A percentile compares a stretch with the other conserved stretches of the same genome.
Evolutionary conservation across 805 yeast species (phyloP).

Genomic region (Candida montana): DNA sequence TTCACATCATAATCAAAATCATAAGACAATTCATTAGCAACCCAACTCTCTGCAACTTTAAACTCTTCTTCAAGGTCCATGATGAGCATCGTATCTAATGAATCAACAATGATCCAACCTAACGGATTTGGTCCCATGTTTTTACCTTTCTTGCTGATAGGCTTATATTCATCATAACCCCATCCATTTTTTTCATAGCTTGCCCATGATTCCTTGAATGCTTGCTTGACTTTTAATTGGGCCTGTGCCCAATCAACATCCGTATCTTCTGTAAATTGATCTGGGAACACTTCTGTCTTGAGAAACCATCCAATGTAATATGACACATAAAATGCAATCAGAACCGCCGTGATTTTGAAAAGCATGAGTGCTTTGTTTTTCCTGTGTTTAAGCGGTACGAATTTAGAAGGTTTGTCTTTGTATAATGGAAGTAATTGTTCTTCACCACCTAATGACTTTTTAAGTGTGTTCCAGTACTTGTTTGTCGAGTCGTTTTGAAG

Average conservation of each 20-base stretch:
- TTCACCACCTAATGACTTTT: conserved; percentile 8
- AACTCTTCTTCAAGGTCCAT: conserved; percentile 63
- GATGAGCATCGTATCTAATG: conserved; percentile 73
- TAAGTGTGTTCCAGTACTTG: conserved; percentile 21
- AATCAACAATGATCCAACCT: conserved; percentile 92
- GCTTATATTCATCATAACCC: conserved; percentile 78
- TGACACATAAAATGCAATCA: conserved; percentile 36
- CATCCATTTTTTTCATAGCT: conserved; percentile 73
- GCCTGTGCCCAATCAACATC: conserved; percentile 35
- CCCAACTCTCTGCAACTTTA: conserved; percentile 66
- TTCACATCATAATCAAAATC: conserved; percentile 71
- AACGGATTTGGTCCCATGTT: conserved; percentile 79
- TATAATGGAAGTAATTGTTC: conserved; percentile 38
- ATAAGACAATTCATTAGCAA: conserved; percentile 60
- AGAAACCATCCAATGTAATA: conserved; percentile 28
- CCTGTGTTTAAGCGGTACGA: not conserved
- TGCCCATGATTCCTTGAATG: conserved; percentile 71
- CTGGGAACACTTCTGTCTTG: conserved; percentile 12
- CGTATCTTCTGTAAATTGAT: not conserved
- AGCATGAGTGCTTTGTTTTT: conserved; percentile 28
- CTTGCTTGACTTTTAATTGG: conserved; percentile 55
- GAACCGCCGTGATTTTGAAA: conserved; percentile 36
- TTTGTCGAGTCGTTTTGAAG: not conserved
- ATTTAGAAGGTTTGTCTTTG: conserved; percentile 42
- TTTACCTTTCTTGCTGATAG: conserved; percentile 53